These are phyloP conservation scores for Sporothrix brunneoviolacea DNA, from an alignment of 2,329 filamentous ascomycete species.

Conservation along the genomic window DNA sequence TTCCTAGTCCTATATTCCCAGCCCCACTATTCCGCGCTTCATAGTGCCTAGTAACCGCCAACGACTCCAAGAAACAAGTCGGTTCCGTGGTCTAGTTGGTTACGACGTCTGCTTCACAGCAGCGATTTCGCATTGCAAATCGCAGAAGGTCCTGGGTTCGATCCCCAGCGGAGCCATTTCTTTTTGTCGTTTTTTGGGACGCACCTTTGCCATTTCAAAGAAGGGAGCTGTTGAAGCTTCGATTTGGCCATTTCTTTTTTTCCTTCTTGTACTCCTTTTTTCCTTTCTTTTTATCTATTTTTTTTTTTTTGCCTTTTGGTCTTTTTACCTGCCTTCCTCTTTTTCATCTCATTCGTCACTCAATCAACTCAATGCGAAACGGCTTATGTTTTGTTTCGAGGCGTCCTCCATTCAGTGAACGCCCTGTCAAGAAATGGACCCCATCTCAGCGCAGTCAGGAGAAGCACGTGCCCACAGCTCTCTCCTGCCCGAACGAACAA, in stretches of 20 bases:
- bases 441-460: too few species aligned
- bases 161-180: slow-evolving; percentile 20
- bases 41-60: neutral
- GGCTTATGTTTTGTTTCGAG: neutral
- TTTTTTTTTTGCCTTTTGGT: neutral
- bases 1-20: too few species aligned
- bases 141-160: slow-evolving; percentile 24
- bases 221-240: neutral
- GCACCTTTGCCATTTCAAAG: neutral
- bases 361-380: too few species aligned
- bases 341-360: neutral
- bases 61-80: neutral
- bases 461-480: too few species aligned
- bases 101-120: slow-evolving; percentile 23
- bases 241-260: neutral
- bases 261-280: neutral
- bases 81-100: slow-evolving; percentile 24
- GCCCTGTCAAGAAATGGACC: too few species aligned
- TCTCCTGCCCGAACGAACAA: too few species aligned
- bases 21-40: neutral
- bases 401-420: too few species aligned
- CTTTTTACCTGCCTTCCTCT: neutral
- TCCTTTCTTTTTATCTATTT: neutral
- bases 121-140: slow-evolving; percentile 5
- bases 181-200: slow-evolving; percentile 14